Evolutionary conservation across 169 alveolate genomes (phyloP).

Genomic region (Cystoisospora suis): DNA sequence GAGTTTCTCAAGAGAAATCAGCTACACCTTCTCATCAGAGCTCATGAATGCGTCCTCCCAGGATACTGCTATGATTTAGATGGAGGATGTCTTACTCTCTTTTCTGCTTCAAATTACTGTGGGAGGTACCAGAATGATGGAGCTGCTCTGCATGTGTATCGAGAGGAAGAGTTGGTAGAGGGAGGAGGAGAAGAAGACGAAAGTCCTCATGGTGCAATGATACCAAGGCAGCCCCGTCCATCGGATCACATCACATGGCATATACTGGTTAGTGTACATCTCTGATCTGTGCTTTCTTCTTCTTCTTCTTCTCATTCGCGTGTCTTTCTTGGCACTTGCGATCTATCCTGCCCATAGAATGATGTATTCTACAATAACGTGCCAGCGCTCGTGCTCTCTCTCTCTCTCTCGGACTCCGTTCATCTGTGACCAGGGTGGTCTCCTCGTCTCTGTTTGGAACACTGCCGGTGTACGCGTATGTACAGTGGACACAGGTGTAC

Average conservation of each 20-base stretch:
- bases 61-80: conserved; percentile 6
- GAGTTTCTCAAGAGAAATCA: neutral
- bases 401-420: too few species aligned
- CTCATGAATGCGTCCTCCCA: conserved; percentile 30
- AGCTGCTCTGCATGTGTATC: conserved; percentile 35
- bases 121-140: conserved; percentile 1
- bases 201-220: neutral
- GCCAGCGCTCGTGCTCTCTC: too few species aligned
- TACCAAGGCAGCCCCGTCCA: neutral
- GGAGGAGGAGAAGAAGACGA: too few species aligned
- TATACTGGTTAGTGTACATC: neutral
- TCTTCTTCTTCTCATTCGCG: too few species aligned
- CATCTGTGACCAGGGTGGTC: too few species aligned
- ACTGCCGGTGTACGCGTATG: too few species aligned
- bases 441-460: too few species aligned
- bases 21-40: conserved; percentile 13
- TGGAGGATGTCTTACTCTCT: conserved; percentile 39
- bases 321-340: too few species aligned
- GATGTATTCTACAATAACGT: too few species aligned
- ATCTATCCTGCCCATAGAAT: too few species aligned
- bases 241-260: conserved; percentile 17
- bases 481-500: too few species aligned
- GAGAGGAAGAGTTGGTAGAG: neutral
- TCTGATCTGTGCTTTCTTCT: too few species aligned
- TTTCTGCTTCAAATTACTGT: conserved; percentile 42